Base-by-base conservation (phyloP, 2,329 filamentous ascomycete species). In the Exophiala viscosa region DNA sequence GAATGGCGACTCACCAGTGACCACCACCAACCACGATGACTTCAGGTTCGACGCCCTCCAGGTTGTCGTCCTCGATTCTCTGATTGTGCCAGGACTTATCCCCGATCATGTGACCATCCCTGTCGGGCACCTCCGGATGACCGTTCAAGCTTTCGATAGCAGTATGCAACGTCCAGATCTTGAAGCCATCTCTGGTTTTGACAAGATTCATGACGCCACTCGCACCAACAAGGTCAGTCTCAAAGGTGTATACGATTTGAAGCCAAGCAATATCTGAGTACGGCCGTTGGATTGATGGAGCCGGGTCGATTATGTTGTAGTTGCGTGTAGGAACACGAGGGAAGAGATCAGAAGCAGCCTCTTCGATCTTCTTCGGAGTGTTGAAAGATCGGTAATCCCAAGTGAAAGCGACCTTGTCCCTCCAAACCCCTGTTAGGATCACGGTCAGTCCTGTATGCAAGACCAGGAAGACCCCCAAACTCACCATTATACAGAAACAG, bases 21-120 rank as follows among this genome's bases (percentile, higher is more conserved):
- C 47, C 66, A 72, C 55, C 69, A 80, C 82, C 82, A 20, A 87
- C 66, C 9, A 87, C 75, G 2, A 87, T 54, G 0, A 86, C 83
- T 0, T 72, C 68, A 0, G 84, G 84, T 2, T 83, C 73, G 10
- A 73, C 73, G 0, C 66, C 70, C 17, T 77, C 71, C 48, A 79
- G 80, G 1, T 80, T 73, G 32, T 48, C 34, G 32, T 48, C 45
- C 45, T 48, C 45, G 35, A 48, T 39, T 17, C 45, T 38, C 45
- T 48, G 45, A 20, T 48, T 39, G 18, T 48, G 45, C 45, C 45
- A 48, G 17, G 45, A 48, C 45, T 48, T 39, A 18, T 48, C 45
- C 23, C 45, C 45, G n/a, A 32, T 39, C 45, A 48, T 48, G 32
- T 48, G 45, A 5, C 45, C 45, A 40, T 48, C 45, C 34, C 17